These are phyloP conservation scores for Aspergillus viridinutans DNA, from an alignment of 2,329 filamentous ascomycete species.

Conservation along the genomic window DNA sequence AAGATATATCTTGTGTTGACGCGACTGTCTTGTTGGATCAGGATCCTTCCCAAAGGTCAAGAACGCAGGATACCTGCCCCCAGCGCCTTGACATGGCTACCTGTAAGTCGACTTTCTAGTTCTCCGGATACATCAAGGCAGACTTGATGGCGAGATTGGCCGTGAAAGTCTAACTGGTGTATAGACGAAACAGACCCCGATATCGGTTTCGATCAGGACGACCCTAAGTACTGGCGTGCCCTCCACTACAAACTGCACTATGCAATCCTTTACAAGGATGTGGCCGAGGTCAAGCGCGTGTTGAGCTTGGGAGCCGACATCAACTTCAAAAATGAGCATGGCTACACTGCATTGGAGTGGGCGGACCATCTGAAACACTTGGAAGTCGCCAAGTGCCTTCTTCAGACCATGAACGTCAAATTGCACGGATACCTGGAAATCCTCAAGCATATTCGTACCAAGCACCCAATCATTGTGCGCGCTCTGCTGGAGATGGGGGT, in stretches of 20 bases:
- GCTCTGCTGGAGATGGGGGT: slow-evolving; percentile 14
- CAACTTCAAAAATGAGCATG: slow-evolving; percentile 3
- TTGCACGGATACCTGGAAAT: slow-evolving; percentile 5
- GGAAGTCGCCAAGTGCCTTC: slow-evolving; percentile 6
- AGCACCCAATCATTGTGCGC: slow-evolving; percentile 5
- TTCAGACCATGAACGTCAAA: slow-evolving; percentile 2
- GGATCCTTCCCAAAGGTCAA: neutral
- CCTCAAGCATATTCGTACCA: slow-evolving; percentile 6
- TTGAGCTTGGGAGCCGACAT: slow-evolving; percentile 7
- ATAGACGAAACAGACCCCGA: neutral
- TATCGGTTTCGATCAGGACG: neutral
- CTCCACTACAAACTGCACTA: slow-evolving; percentile 3
- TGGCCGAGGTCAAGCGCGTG: slow-evolving; percentile 2
- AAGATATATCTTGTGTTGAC: neutral
- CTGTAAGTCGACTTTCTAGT: neutral
- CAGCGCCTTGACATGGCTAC: neutral
- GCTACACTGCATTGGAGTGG: slow-evolving; percentile 9
- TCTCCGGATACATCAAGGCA: neutral
- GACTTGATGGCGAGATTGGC: neutral
- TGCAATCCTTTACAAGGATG: slow-evolving; percentile 8
- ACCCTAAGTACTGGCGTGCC: neutral
- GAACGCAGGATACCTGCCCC: neutral
- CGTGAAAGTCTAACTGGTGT: neutral
- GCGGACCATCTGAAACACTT: slow-evolving; percentile 7
- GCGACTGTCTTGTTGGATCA: neutral